phyloP scores from a whole-genome alignment of 805 yeast species.

The Sporopachydermia lactativora region DNA sequence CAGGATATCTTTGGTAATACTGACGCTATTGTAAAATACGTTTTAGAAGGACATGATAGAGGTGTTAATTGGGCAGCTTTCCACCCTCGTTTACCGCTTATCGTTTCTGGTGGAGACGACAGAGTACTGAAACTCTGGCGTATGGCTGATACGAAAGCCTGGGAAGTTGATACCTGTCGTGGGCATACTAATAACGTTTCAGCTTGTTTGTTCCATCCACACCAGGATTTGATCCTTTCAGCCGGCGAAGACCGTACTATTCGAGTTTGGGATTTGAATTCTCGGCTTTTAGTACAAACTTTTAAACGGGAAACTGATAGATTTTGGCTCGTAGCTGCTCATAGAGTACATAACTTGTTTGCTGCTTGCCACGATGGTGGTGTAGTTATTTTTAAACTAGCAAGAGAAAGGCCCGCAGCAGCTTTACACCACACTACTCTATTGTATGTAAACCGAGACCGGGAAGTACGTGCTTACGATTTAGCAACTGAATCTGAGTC shows the following conservation, averaged over 20 bases:
- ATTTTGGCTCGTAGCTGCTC: constrained; percentile 85
- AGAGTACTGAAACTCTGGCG: constrained; percentile 93
- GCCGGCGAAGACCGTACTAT: constrained; percentile 94
- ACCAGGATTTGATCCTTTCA: constrained; percentile 80
- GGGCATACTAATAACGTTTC: constrained; percentile 94
- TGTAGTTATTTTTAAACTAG: constrained; percentile 93
- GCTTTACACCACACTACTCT: constrained; percentile 58
- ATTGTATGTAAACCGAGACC: constrained; percentile 67
- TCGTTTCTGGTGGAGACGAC: constrained; percentile 94
- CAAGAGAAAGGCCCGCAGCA: constrained; percentile 94
- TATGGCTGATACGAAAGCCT: constrained; percentile 93
- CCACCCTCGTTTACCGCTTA: constrained; percentile 91
- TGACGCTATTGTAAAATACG: constrained; percentile 89
- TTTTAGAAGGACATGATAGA: constrained; percentile 94
- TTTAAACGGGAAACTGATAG: constrained; percentile 89
- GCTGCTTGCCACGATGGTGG: constrained; percentile 97
- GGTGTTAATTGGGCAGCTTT: constrained; percentile 98
- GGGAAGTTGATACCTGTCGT: constrained; percentile 98
- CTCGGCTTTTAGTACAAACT: constrained; percentile 85
- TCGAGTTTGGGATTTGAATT: constrained; percentile 93
- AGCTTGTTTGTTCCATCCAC: constrained; percentile 83
- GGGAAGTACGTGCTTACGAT: constrained; percentile 73
- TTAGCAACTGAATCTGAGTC: constrained; percentile 48
- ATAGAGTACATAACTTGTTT: constrained; percentile 81
- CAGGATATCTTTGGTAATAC: constrained; percentile 92